phyloP scores from a whole-genome alignment of 208 protist species.

The Trypanosoma boissoni region DNA sequence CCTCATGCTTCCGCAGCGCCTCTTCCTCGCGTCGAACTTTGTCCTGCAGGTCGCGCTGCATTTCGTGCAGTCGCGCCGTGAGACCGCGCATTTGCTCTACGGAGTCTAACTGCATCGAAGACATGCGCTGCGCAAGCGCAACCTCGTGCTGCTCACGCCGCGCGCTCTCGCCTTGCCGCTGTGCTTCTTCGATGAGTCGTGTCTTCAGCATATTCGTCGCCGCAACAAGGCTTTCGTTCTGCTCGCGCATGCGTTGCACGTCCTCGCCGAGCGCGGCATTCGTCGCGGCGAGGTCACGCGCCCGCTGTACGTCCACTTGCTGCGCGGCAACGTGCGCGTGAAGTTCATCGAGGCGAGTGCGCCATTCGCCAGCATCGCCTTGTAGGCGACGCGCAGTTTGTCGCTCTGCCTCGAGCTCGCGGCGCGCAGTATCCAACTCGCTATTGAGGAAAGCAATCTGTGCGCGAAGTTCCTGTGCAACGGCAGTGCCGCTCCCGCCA shows the following conservation, averaged over 20 bases:
- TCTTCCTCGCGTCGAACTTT: conserved; percentile 61
- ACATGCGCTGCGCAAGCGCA: conserved; percentile 80
- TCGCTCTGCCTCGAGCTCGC: conserved; percentile 58
- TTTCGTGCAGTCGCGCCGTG: conserved; percentile 52
- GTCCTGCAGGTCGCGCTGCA: conserved; percentile 73
- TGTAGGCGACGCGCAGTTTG: conserved; percentile 38
- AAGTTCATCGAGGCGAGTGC: conserved; percentile 47
- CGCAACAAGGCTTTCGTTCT: conserved; percentile 79
- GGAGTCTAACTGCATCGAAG: conserved; percentile 72
- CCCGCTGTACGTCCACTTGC: conserved; percentile 53
- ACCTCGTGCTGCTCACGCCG: conserved; percentile 73
- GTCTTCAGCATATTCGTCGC: conserved; percentile 77
- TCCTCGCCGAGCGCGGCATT: conserved; percentile 64
- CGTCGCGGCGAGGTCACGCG: conserved; percentile 47
- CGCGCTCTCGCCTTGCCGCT: conserved; percentile 39
- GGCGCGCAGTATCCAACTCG: conserved; percentile 45
- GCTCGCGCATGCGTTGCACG: conserved; percentile 62
- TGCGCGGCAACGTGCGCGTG: conserved; percentile 51
- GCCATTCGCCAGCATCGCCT: conserved; percentile 59
- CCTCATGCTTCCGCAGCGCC: conserved; percentile 59
- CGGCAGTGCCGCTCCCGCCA: conserved; percentile 22
- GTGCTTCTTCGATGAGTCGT: conserved; percentile 65
- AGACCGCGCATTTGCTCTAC: conserved; percentile 55
- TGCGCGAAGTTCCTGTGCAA: conserved; percentile 63
- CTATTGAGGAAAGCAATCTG: conserved; percentile 52